Conservation (phyloP, 2,329 filamentous ascomycete species). For the Chrysosporium queenslandicum region DNA sequence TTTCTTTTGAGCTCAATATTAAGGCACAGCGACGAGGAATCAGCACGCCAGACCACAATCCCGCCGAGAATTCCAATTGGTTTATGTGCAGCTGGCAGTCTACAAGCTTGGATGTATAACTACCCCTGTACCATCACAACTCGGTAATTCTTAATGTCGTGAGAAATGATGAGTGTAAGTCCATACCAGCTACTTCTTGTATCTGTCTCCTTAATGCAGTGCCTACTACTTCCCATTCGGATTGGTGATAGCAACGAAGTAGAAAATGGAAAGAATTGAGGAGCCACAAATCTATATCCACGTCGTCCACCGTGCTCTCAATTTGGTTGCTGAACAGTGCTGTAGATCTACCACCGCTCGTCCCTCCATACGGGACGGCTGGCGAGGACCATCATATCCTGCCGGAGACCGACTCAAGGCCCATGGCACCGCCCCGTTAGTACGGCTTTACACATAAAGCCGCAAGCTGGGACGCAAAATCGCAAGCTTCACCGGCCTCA, state of each 20-base stretch:
- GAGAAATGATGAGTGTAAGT: slow-evolving; percentile 2
- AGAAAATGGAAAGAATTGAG: neutral
- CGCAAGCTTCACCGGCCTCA: neutral
- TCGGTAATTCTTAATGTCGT: neutral
- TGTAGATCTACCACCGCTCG: neutral
- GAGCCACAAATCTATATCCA: neutral
- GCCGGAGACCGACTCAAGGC: neutral
- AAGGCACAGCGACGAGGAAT: neutral
- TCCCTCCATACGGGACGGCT: neutral
- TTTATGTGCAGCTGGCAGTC: neutral
- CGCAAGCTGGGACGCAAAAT: neutral
- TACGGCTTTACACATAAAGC: no score
- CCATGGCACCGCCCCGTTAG: neutral
- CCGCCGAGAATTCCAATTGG: neutral
- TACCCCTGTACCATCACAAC: no score
- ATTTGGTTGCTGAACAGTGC: neutral
- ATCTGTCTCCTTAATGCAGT: neutral
- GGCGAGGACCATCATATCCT: neutral
- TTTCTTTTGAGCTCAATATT: neutral
- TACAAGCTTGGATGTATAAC: neutral
- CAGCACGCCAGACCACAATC: neutral
- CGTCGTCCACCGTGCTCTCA: neutral
- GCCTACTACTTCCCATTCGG: neutral
- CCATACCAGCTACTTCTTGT: neutral
- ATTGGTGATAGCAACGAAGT: neutral